Evolutionary conservation across 306 rosid genomes (phyloP), one percentile per base, ranked within the genome.

Genomic region (Begonia fuchsioides): DNA sequence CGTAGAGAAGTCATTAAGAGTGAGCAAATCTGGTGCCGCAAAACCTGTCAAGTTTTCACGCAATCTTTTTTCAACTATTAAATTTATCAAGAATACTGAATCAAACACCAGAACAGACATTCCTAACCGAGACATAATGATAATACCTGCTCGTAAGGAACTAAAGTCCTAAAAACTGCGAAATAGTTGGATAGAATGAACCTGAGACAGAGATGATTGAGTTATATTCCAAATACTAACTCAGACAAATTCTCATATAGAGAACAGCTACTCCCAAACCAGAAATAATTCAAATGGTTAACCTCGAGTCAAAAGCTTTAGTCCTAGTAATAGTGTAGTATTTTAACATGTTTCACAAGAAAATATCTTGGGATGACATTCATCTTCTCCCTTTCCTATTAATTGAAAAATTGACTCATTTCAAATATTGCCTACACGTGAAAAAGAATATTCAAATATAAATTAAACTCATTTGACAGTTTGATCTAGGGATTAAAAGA

Each of bases 1-100:
- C 95, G 95, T 59, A 84, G 83, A 57, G 95, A 90, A 54, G 95
- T 90, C 95, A 84, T 90, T 52, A 90, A 64, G 71, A 84, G 75
- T 15, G 95, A 90, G 67, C 97, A 88, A 63, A 90, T 84, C 70
- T 79, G 80, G 52, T 78, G 74, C 15, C 72, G 78, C 67, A 90
- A 65, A 67, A 74, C 93, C 97, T 90, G 79, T 56, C 57, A 57
- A 52, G 48, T 57, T 68, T 61, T 51, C 41, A 41, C 5, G 45
- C 54, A 43, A 58, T 61, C 35, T 55, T 55, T 55, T 68, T 66
- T 44, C 43, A 55, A 20, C 49, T 61, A 18, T 47, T 48, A 62
- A 47, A 5, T 40, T 49, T 52, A 9, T 57, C 44, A 19, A 45
- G 54, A 39, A 60, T 59, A 55, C 50, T 59, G 55, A 55, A 32